Percentiles rank a stretch among this genome's conserved stretches.
Conservation (phyloP, 73 alveolate species). For the Tetrahymena malaccensis region DNA sequence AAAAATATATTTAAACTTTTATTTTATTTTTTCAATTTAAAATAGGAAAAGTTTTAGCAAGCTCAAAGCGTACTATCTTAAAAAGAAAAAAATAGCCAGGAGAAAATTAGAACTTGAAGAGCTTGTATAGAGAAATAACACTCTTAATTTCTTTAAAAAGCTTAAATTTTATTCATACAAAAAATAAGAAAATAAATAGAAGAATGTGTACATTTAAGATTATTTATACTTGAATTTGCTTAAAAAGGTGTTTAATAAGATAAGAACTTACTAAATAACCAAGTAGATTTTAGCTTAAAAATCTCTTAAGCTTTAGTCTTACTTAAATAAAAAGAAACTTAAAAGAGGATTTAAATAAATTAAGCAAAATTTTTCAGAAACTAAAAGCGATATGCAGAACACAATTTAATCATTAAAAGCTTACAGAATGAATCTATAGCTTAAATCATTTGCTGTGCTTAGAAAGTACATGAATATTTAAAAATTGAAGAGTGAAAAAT, state of each 20-base stretch:
- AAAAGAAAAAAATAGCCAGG: not conserved
- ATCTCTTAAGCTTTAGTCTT: not conserved
- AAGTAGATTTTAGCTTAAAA: not conserved
- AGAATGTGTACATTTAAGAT: not conserved
- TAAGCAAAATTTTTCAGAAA: not conserved
- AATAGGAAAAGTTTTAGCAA: not conserved
- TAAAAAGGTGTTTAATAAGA: not conserved
- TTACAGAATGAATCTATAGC: not conserved
- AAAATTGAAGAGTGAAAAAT: not conserved
- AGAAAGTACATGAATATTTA: not conserved
- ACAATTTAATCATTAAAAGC: not conserved
- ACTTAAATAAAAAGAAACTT: not conserved
- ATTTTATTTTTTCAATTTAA: not conserved
- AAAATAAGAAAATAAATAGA: not conserved
- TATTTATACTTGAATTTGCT: not conserved
- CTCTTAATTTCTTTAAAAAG: not conserved
- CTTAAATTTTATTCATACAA: not conserved
- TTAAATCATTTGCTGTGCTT: not conserved
- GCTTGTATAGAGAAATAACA: not conserved
- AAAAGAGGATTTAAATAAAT: not conserved
- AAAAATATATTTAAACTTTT: not conserved
- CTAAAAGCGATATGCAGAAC: not conserved
- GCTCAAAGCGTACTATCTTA: not conserved
- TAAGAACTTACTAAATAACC: not conserved
- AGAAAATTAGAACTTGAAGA: not conserved